Percentiles rank a stretch among this genome's conserved stretches.
Evolutionary conservation across 306 rosid genomes (phyloP).

Genomic region (Pyrus betulifolia): DNA sequence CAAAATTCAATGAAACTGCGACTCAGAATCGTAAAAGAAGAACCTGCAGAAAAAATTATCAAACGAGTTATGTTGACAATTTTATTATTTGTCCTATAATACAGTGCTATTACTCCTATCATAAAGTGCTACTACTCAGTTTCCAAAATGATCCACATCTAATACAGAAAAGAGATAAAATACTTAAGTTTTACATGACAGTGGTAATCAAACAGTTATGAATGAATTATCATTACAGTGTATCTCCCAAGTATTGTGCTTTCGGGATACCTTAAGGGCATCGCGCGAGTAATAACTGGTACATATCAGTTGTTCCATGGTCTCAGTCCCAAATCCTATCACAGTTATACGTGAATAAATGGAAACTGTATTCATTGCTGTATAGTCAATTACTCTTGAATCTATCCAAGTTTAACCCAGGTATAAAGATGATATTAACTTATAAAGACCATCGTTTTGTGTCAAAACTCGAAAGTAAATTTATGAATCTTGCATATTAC

Average conservation of each 20-base stretch:
- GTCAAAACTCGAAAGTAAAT: neutral
- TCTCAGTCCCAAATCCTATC: neutral
- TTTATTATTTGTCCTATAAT: neutral
- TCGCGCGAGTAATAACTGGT: neutral
- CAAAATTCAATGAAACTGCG: conserved; percentile 80
- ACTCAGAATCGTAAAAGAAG: conserved; percentile 61
- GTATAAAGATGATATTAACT: neutral
- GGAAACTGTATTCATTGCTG: neutral
- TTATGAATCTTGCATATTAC: neutral
- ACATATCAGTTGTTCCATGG: neutral
- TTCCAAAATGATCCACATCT: neutral
- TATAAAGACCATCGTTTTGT: neutral
- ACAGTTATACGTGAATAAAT: neutral
- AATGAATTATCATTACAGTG: neutral
- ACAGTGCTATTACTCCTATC: neutral
- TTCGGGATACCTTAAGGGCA: neutral
- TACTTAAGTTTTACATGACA: neutral
- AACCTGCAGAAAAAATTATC: conserved; percentile 48
- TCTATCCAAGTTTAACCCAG: neutral
- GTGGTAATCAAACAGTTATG: neutral
- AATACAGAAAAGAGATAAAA: neutral
- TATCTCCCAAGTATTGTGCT: neutral
- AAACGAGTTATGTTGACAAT: conserved; percentile 4
- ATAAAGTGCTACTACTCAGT: neutral
- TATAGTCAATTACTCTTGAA: neutral